Conservation (phyloP, 306 rosid species). For the Glycyrrhiza uralensis region DNA sequence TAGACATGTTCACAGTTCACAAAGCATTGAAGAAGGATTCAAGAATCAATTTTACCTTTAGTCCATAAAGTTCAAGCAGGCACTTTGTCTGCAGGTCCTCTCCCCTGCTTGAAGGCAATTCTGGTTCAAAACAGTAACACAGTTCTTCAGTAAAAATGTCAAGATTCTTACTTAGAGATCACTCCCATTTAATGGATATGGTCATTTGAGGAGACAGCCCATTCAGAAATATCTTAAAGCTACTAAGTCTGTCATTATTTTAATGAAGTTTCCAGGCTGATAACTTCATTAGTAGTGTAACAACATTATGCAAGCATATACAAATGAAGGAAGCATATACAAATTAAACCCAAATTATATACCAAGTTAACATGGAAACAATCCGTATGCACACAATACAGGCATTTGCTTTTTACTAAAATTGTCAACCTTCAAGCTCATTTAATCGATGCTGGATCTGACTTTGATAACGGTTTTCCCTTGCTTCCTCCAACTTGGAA, state of each 20-base stretch:
- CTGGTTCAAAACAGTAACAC: slow-evolving; percentile 50
- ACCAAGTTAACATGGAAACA: slow-evolving; percentile 22
- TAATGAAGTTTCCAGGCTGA: slow-evolving; percentile 6
- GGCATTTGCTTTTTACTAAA: slow-evolving; percentile 5
- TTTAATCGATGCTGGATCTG: slow-evolving; percentile 63
- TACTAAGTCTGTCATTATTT: slow-evolving; percentile 12
- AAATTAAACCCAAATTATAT: slow-evolving; percentile 3
- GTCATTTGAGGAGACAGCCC: neutral
- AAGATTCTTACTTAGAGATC: neutral
- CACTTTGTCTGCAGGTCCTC: slow-evolving; percentile 95
- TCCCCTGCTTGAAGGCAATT: slow-evolving; percentile 90
- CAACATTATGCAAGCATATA: slow-evolving; percentile 12
- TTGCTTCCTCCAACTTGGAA: slow-evolving; percentile 45
- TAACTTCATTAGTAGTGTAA: slow-evolving; percentile 10
- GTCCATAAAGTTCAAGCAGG: slow-evolving; percentile 88
- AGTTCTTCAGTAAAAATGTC: slow-evolving; percentile 11
- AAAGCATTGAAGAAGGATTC: slow-evolving; percentile 23
- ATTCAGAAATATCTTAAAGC: slow-evolving; percentile 8
- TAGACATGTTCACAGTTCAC: slow-evolving; percentile 1
- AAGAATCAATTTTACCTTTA: slow-evolving; percentile 72
- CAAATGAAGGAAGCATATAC: neutral
- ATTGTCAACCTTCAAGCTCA: slow-evolving; percentile 72
- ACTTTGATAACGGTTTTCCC: slow-evolving; percentile 56
- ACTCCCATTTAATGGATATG: slow-evolving; percentile 2
- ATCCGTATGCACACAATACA: neutral